Percentiles rank a stretch among this genome's conserved stretches.
These are phyloP conservation scores for Cytospora piceicola DNA, from an alignment of 2,329 filamentous ascomycete species.

Conservation along the genomic window DNA sequence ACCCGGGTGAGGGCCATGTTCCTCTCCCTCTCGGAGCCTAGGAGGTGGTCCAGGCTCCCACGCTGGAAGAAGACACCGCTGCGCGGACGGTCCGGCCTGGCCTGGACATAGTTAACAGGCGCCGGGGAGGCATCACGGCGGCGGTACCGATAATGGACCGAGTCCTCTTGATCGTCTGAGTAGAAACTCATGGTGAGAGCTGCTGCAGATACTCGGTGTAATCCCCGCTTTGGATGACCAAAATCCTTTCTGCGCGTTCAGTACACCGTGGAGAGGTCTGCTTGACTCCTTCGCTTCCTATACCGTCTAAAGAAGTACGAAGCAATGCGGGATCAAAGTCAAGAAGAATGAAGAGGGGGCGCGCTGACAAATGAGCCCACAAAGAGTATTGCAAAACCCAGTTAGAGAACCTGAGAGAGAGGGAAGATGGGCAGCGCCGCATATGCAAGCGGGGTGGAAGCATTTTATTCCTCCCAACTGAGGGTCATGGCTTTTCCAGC, in stretches of 20 bases:
- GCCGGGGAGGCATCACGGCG: constrained; percentile 47
- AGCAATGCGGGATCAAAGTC: neutral
- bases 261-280: constrained; percentile 2
- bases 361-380: constrained; percentile 16
- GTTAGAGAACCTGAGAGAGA: constrained; percentile 6
- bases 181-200: constrained; percentile 43
- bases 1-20: constrained; percentile 50
- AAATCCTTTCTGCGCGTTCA: neutral
- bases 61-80: constrained; percentile 48
- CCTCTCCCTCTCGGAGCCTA: constrained; percentile 47
- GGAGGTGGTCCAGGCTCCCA: constrained; percentile 44
- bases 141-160: constrained; percentile 53
- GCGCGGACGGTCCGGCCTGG: constrained; percentile 41
- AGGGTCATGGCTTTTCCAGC: constrained; percentile 12
- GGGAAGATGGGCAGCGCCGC: constrained; percentile 15
- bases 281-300: neutral
- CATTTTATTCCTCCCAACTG: constrained; percentile 24
- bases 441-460: constrained; percentile 25
- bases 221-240: neutral
- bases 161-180: constrained; percentile 57
- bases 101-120: constrained; percentile 52
- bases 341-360: neutral
- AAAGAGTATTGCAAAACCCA: neutral
- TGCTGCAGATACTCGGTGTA: neutral
- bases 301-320: neutral